Base-by-base conservation (phyloP, 2,329 filamentous ascomycete genomes). In the Curvularia eragrostidis region DNA sequence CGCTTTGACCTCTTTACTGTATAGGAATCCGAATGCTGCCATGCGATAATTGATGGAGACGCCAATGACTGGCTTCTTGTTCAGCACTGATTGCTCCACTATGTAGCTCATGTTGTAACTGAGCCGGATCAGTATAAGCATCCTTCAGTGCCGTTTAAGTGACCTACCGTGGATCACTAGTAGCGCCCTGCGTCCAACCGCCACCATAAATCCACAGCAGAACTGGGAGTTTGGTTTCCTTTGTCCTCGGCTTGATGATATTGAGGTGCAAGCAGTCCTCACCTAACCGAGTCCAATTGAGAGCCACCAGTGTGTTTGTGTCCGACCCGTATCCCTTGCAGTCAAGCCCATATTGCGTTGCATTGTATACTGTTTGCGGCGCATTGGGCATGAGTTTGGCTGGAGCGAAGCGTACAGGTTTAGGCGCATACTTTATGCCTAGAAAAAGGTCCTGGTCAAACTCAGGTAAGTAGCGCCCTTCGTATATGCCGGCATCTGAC, bases 11-110 rank as follows among this genome's bases (percentile, higher is more conserved):
- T 79, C 75, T 3, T 74, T 56, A 2, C 80, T 77, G 1, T 80
- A 78, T 3, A 84, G 66, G 59, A 84, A 84, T 0, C 82, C 82
- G 39, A 83, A 83, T 0, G 82, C 67, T 26, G 82, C 82, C 54
- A 82, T 73, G 18, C 77, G 78, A 52, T 84, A 84, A 12, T 82
- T 82, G 15, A 83, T 76, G 0, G 80, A 72, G 13, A 74, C 66
- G 1, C 71, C 70, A 21, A 75, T 74, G 15, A 74, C 55, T 5
- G 71, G 71, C 30, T 71, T 72, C 3, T 69, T 52, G 39, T 72
- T 75, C 5, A 67, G 43, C 2, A 70, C 65, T 0, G 72, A 75
- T 48, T 74, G 65, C 34, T 69, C 47, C 5, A 75, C 69, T 15
- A 75, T 65, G 36, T 70, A 74, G 43, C 67, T 69, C 65, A 73